These are phyloP conservation scores for Cladosporium austrohemisphaericum DNA, from an alignment of 2,329 filamentous ascomycete genomes.

Conservation along the genomic window DNA sequence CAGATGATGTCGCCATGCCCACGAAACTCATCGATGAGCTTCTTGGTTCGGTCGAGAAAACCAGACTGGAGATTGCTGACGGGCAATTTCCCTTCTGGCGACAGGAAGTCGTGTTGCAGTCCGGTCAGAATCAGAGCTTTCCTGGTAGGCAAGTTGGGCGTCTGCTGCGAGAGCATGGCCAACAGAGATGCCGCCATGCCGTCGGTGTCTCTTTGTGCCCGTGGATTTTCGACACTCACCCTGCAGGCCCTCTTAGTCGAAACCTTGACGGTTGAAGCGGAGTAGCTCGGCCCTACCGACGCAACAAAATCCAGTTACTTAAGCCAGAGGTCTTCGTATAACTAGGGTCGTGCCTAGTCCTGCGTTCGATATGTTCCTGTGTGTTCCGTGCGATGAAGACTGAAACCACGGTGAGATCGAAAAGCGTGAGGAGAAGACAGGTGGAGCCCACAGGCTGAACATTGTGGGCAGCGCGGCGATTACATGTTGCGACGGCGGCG, in stretches of 20 bases:
- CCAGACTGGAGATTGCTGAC: slow-evolving; percentile 55
- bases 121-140: slow-evolving; percentile 79
- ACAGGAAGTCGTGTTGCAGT: slow-evolving; percentile 85
- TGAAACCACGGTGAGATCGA: too few species aligned
- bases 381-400: too few species aligned
- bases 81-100: slow-evolving; percentile 62
- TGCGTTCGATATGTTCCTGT: too few species aligned
- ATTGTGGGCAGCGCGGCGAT: slow-evolving; percentile 12
- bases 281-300: slow-evolving; percentile 2
- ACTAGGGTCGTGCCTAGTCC: too few species aligned
- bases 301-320: too few species aligned
- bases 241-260: slow-evolving; percentile 6
- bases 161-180: slow-evolving; percentile 35
- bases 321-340: too few species aligned
- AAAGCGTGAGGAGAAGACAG: neutral
- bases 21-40: slow-evolving; percentile 70
- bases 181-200: slow-evolving; percentile 3
- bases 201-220: neutral
- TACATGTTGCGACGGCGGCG: slow-evolving; percentile 15
- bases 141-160: slow-evolving; percentile 53
- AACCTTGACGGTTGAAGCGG: slow-evolving; percentile 1
- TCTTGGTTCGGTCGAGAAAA: slow-evolving; percentile 64
- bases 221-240: neutral
- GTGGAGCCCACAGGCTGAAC: slow-evolving; percentile 2
- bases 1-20: slow-evolving; percentile 72